Evolutionary conservation across 176 grass and related monocot species (phyloP).

Genomic region (Secale cereale): DNA sequence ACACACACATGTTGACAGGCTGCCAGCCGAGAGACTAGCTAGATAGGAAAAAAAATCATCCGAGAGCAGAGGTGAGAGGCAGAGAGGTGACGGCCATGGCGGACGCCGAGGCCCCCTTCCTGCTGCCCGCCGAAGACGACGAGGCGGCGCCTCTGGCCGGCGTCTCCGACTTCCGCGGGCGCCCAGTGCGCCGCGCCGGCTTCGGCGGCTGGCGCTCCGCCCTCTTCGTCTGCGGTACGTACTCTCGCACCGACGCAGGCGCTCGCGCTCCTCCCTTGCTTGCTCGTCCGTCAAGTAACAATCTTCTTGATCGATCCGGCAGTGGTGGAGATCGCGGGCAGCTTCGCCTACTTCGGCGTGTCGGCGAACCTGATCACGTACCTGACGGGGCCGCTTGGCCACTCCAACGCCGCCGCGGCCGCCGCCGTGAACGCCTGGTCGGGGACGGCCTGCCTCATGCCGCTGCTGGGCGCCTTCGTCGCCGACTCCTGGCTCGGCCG

Average conservation of each 20-base stretch:
- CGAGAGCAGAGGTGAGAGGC: not conserved
- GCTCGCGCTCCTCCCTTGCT: not conserved
- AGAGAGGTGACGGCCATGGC: not conserved
- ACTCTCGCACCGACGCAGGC: too few relatives aligned
- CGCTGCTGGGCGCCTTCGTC: not conserved
- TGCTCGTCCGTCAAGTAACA: not conserved
- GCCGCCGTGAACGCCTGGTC: not conserved
- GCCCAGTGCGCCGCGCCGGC: conserved; percentile 19
- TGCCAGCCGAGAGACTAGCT: not conserved
- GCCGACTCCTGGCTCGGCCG: not conserved
- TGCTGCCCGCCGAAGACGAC: not conserved
- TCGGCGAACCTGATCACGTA: not conserved
- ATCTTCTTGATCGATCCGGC: not conserved
- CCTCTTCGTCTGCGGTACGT: conserved; percentile 51
- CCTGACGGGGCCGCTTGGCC: not conserved
- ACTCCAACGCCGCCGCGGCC: not conserved
- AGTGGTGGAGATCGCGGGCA: not conserved
- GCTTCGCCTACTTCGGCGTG: not conserved
- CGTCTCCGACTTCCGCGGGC: conserved; percentile 50
- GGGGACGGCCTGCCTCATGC: not conserved
- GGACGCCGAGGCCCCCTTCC: conserved; percentile 25
- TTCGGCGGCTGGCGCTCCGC: conserved; percentile 61
- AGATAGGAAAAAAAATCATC: not conserved
- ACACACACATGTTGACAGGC: too few relatives aligned
- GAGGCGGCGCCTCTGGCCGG: not conserved